Conservation (phyloP, 2,329 filamentous ascomycete species). For the Venturia asperata region DNA sequence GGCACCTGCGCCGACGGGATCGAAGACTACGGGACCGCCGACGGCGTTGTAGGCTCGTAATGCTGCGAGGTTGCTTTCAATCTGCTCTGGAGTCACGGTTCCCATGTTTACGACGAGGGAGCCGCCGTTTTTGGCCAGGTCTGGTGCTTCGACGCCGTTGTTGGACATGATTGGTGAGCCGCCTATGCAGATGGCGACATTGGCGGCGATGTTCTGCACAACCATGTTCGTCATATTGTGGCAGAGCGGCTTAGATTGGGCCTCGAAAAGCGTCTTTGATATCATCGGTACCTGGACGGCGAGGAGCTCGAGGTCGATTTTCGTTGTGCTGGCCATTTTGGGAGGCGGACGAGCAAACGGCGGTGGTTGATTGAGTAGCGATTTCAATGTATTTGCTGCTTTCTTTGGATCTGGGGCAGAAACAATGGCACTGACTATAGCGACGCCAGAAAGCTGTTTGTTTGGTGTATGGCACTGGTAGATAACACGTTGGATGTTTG, state of each 20-base stretch:
- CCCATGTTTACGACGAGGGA: conserved; percentile 92
- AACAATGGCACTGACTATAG: conserved; percentile 84
- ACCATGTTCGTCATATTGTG: conserved; percentile 99
- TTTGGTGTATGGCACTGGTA: conserved; percentile 51
- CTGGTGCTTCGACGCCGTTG: conserved; percentile 71
- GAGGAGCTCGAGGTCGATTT: conserved; percentile 22
- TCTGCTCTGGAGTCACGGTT: conserved; percentile 69
- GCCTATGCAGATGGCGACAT: conserved; percentile 71
- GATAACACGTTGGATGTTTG: conserved; percentile 67
- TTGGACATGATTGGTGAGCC: conserved; percentile 93
- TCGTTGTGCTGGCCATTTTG: conserved; percentile 22
- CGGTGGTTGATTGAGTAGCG: conserved; percentile 42
- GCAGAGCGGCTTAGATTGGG: conserved; percentile 58
- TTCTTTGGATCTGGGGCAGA: conserved; percentile 59
- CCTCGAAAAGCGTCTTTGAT: conserved; percentile 54
- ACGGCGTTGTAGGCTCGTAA: conserved; percentile 73
- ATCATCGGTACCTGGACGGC: conserved; percentile 32
- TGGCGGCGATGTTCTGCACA: conserved; percentile 91
- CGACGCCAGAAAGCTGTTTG: conserved; percentile 64
- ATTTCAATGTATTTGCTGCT: conserved; percentile 53
- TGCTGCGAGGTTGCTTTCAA: conserved; percentile 65
- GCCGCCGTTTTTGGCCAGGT: conserved; percentile 70
- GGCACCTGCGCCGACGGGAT: conserved; percentile 86
- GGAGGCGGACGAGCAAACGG: conserved; percentile 20
- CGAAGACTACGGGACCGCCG: conserved; percentile 70